Evolutionary conservation across 768 basidiomycete genomes (phyloP).

Genomic region (Rhizopogon vesiculosus): DNA sequence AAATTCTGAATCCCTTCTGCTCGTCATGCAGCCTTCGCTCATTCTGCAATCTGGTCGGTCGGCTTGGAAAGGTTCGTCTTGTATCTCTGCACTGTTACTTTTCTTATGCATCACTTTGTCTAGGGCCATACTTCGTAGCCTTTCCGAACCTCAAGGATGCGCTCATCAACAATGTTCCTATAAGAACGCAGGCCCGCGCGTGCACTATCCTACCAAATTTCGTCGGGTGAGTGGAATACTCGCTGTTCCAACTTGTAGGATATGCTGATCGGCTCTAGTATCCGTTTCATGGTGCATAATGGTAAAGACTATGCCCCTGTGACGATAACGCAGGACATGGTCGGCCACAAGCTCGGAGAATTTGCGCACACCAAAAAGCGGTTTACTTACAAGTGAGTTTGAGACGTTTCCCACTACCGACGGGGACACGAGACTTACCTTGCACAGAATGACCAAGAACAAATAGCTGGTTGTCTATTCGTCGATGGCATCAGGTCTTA

Average conservation of each 20-base stretch:
- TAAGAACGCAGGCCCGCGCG: conserved; percentile 81
- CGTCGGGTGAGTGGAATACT: conserved; percentile 65
- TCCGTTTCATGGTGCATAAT: conserved; percentile 92
- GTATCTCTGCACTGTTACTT: background rate
- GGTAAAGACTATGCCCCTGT: conserved; percentile 89
- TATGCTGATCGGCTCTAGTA: conserved; percentile 34
- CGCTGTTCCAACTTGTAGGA: background rate
- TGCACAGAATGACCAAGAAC: conserved; percentile 37
- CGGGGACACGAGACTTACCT: background rate
- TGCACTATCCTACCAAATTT: conserved; percentile 96
- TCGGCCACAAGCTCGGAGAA: conserved; percentile 96
- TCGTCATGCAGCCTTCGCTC: conserved; percentile 58
- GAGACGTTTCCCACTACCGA: background rate
- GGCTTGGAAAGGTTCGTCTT: conserved; percentile 72
- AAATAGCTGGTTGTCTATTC: conserved; percentile 20
- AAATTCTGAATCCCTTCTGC: background rate
- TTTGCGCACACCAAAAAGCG: conserved; percentile 87
- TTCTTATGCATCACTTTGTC: background rate
- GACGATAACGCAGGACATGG: conserved; percentile 92
- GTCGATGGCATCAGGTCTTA: background rate
- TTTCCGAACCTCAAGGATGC: conserved; percentile 87
- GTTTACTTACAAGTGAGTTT: conserved; percentile 78
- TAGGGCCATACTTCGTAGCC: conserved; percentile 92
- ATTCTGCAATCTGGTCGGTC: conserved; percentile 62
- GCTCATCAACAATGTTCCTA: conserved; percentile 74